Evolutionary conservation across 2,329 filamentous ascomycete species (phyloP), one percentile per base, ranked within the genome.

Genomic region (Calycina herbarum): DNA sequence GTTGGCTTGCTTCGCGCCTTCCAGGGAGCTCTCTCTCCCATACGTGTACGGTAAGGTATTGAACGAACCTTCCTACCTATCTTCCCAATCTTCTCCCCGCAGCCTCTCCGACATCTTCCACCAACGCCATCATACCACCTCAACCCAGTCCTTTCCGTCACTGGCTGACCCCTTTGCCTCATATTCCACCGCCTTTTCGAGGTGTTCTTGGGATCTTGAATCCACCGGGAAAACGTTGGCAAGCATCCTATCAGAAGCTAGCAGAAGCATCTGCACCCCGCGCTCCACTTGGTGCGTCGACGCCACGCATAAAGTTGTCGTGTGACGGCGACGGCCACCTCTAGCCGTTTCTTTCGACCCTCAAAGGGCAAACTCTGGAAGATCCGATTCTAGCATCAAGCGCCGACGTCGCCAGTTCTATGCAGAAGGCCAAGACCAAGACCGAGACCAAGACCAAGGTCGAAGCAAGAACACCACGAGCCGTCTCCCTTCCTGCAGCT

Each of bases 261-360:
- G 2, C 3, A 51, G 20, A 24, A 24, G 45, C 45, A 51, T 51
- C 45, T 11, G n/a, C 10, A 51, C 45, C 45, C 45, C 45, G n/a
- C 45, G 17, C 42, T n/a, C n/a, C 42, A 17, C 17, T n/a, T 45
- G 42, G 42, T 45, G 42, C 42, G n/a, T 45, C 40, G 15, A 45
- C 15, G 15, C 40, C 13, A 45, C 15, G n/a, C 45, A 51, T 51
- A 27, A 24, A 20, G n/a, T 51, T 51, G 45, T 51, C 45, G 45
- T 51, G 45, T 51, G 45, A 51, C 45, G 45, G 45, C 45, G 45
- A 51, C 45, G 45, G 45, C n/a, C 45, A 51, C 17, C 45, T 51
- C 45, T 10, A 24, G 45, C 45, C 45, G 20, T 20, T 51, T 51
- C 45, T 15, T 24, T 51, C 45, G 45, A 42, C 38, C 38, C 38